Base-by-base conservation (phyloP, 2,329 filamentous ascomycete species). In the Aplosporella prunicola region DNA sequence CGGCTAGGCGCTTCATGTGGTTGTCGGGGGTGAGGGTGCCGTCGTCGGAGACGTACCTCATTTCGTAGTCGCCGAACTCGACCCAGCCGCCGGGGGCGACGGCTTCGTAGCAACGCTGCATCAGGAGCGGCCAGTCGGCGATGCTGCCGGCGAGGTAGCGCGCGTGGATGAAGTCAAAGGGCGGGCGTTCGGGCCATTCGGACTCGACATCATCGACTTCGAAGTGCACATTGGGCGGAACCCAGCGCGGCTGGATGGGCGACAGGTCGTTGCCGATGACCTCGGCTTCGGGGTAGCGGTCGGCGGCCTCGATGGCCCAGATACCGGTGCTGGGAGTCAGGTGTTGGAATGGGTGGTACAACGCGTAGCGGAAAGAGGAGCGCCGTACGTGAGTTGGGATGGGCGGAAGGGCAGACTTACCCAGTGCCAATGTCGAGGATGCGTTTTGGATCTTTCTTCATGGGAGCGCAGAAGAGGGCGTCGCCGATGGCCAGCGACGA, bases 121-220 rank as follows among this genome's bases (percentile, higher is more conserved):
- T 50, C 30, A 78, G 54, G 14, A 56, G 56, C 5, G 60, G 58
- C 53, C 73, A 75, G 47, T 79, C 63, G n/a, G 62, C 57, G 27
- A 81, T 64, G 22, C 68, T 63, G 18, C 65, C 66, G 45, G 62
- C 48, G 63, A 73, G 59, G 61, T 68, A 47, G 46, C 69, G 50
- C 50, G 67, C 51, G 65, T 71, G 64, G 64, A 80, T 70, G 45
- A 71, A 69, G 50, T 80, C 76, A 48, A 74, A 78, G 9, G 53
- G 54, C 20, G 66, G 53, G 5, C 14, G 14, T 22, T 34, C 26
- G 23, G 29, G 23, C 37, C 37, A 39, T 9, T 68, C 61, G 7
- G 45, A 32, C 9, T 48, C 52, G 50, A 68, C 48, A 58, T 66
- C 47, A 66, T 70, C 62, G 64, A 79, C 68, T 39, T 68, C 61